Evolutionary conservation across 345 rosid genomes (phyloP), one percentile per base, ranked within the genome.

Genomic region (Kandelia obovata): DNA sequence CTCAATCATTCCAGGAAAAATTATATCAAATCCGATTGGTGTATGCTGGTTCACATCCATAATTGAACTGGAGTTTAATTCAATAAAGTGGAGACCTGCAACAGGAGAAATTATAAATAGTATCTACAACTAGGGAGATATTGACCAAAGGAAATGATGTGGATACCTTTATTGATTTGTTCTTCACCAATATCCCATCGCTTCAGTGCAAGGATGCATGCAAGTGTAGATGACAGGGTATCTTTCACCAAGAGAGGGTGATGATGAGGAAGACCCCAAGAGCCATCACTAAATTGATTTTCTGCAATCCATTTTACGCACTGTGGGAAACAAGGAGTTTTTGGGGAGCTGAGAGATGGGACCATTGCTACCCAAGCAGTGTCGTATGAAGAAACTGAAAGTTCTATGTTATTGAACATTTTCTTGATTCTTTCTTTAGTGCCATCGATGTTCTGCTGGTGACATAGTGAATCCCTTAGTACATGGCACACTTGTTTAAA

Each of bases 281-380:
- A 91, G 28, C 98, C 98, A 73, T 93, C 91, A 5, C 62, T 62
- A 7, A 79, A 81, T 80, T 93, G 98, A 75, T 91, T 86, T 10
- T 89, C 90, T 80, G 83, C 62, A 62, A 93, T 73, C 98, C 98
- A 93, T 32, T 74, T 80, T 64, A 82, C 23, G 58, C 94, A 86
- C 66, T 81, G 75, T 20, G 96, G 98, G 77, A 93, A 93, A 75
- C 72, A 87, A 43, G 98, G 90, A 21, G 66, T 62, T 3, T 69
- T 49, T 0, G 70, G 69, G n/a, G 89, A 84, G 66, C 65, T 77
- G 1, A 80, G 85, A 53, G 90, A 87, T 57, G 92, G 96, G 55
- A 85, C 80, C 98, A 91, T 94, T 46, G 98, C 95, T 39, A 91
- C 88, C 96, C 97, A 91, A 53, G 96, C 95, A 74, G 95, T 93